phyloP scores from a whole-genome alignment of 208 protist species.

The Trichomonas vaginalis region DNA sequence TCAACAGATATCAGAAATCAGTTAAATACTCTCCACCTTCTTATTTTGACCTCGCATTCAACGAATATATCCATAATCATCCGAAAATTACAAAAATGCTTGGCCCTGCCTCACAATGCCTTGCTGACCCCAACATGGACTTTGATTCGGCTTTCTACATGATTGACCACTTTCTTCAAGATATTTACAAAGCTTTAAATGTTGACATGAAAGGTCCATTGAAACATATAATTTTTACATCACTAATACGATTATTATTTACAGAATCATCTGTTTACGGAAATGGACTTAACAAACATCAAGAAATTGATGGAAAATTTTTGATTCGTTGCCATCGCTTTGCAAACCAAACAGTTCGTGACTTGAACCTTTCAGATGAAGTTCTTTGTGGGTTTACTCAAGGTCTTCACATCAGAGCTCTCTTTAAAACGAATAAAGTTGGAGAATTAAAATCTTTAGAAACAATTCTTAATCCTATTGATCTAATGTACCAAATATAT shows the following conservation, averaged over 20 bases:
- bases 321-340: not conserved
- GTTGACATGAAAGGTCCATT: not conserved
- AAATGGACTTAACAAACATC: not conserved
- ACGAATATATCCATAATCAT: not conserved
- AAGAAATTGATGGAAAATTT: not conserved
- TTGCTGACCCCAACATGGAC: not conserved
- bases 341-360: not conserved
- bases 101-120: not conserved
- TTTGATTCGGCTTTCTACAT: not conserved
- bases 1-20: not conserved
- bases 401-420: not conserved
- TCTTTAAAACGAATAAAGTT: not conserved
- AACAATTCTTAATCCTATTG: not conserved
- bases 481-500: not conserved
- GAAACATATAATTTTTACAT: not conserved
- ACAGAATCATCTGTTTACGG: not conserved
- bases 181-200: not conserved
- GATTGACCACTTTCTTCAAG: not conserved
- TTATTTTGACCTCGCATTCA: not conserved
- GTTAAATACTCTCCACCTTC: not conserved
- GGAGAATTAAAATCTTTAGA: not conserved
- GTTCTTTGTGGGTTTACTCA: not conserved
- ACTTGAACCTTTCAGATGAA: not conserved
- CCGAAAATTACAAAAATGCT: not conserved
- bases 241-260: not conserved